Conservation (phyloP, 495 filamentous ascomycete species). For the Rusavskia elegans region DNA sequence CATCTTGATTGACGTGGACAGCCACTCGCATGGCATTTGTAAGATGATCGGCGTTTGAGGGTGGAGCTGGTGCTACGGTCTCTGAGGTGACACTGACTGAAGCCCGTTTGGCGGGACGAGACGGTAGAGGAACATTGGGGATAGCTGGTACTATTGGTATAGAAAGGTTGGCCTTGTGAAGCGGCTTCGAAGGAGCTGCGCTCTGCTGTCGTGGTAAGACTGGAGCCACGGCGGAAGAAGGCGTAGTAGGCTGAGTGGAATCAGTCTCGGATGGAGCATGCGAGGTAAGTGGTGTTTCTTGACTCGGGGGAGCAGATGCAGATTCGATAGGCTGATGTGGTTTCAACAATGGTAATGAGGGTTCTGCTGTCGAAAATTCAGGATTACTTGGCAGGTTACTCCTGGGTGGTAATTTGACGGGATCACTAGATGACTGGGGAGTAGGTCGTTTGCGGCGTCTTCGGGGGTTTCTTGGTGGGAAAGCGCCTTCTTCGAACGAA, state of each 20-base stretch:
- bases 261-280: constrained; percentile 48
- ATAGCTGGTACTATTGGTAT: constrained; percentile 54
- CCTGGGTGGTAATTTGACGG: constrained; percentile 12
- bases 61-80: constrained; percentile 17
- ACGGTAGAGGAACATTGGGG: constrained; percentile 34
- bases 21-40: neutral
- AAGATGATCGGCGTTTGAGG: constrained; percentile 14
- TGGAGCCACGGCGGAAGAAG: constrained; percentile 36
- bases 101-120: constrained; percentile 28
- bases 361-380: constrained; percentile 16
- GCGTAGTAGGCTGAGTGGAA: constrained; percentile 56
- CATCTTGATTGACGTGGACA: neutral
- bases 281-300: constrained; percentile 53
- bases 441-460: constrained; percentile 14
- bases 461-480: constrained; percentile 36
- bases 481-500: constrained; percentile 50
- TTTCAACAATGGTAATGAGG: constrained; percentile 9
- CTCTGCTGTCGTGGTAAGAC: constrained; percentile 12
- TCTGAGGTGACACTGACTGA: constrained; percentile 24
- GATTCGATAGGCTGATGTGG: constrained; percentile 14
- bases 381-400: neutral
- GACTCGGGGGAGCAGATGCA: constrained; percentile 29
- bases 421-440: constrained; percentile 8
- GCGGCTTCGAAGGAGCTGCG: constrained; percentile 27
- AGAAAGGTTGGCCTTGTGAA: constrained; percentile 30